Evolutionary conservation across 371 early-diverging fungal species (phyloP).

Genomic region (Phascolomyces articulosus): DNA sequence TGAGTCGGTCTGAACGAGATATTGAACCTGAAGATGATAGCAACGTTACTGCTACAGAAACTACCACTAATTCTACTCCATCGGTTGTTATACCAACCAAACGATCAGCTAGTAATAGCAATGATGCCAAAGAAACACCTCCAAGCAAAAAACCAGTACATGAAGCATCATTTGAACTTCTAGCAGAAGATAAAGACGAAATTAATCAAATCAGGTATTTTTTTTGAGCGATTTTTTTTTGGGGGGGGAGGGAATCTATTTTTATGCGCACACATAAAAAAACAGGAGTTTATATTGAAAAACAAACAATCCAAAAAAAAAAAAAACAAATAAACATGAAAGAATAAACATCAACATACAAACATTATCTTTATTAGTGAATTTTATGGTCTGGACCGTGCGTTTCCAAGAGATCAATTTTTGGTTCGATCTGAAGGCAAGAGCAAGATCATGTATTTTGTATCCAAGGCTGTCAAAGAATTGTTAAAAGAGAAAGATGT

Average conservation of each 20-base stretch:
- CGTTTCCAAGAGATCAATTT: conserved; percentile 82
- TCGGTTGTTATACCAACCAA: conserved; percentile 22
- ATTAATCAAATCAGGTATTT: conserved; percentile 51
- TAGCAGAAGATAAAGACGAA: conserved; percentile 59
- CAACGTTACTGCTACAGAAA: too few species aligned
- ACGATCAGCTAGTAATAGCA: conserved; percentile 17
- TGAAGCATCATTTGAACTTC: conserved; percentile 81
- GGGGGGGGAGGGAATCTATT: not conserved
- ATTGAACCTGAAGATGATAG: not conserved
- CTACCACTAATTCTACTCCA: conserved; percentile 3
- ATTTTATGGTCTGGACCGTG: conserved; percentile 74
- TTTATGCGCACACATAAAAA: not conserved
- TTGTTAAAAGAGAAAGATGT: conserved; percentile 71
- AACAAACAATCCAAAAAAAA: not conserved
- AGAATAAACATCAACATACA: not conserved
- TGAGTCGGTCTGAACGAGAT: conserved; percentile 55
- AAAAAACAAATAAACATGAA: not conserved
- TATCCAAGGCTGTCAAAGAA: conserved; percentile 73
- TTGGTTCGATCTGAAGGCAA: conserved; percentile 78
- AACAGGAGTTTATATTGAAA: not conserved
- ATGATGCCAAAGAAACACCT: not conserved
- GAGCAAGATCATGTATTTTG: conserved; percentile 82
- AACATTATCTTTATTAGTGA: conserved; percentile 20
- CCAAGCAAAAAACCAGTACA: conserved; percentile 27
- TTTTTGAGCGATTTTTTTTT: too few species aligned